phyloP scores from a whole-genome alignment of 345 rosid genomes.

The Alliaria petiolata region DNA sequence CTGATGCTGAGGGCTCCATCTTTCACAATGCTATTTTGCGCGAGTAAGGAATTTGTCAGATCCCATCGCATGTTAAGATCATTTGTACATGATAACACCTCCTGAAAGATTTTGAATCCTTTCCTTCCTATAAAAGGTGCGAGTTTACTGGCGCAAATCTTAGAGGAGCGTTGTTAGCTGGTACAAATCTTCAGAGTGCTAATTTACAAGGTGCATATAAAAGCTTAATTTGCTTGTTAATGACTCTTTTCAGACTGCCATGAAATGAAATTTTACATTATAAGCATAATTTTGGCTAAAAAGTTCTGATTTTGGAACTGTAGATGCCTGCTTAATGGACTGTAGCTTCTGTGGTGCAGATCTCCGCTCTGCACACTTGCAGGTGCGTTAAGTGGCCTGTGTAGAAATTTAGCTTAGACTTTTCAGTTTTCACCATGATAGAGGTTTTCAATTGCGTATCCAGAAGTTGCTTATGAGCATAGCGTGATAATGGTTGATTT shows the following conservation, averaged over 20 bases:
- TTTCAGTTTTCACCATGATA: too few species aligned
- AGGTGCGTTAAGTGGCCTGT: constrained; percentile 43
- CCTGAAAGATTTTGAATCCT: background rate
- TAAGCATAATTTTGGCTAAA: background rate
- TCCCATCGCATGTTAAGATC: background rate
- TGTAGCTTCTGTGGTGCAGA: constrained; percentile 93
- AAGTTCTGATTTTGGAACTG: constrained; percentile 16
- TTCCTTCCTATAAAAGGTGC: constrained; percentile 70
- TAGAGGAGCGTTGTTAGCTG: constrained; percentile 82
- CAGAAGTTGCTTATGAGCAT: too few species aligned
- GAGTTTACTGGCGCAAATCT: constrained; percentile 89
- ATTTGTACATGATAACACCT: background rate
- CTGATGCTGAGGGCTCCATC: constrained; percentile 70
- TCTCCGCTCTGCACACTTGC: constrained; percentile 86
- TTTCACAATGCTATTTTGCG: constrained; percentile 93
- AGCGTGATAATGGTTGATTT: constrained; percentile 7
- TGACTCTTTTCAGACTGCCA: too few species aligned
- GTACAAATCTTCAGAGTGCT: constrained; percentile 92
- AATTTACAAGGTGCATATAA: constrained; percentile 66
- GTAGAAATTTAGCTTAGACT: background rate
- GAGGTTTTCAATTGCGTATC: too few species aligned
- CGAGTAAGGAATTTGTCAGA: constrained; percentile 55
- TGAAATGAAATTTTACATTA: background rate
- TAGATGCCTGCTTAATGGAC: constrained; percentile 83
- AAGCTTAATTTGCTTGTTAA: constrained; percentile 2